phyloP scores from a whole-genome alignment of 331 rosid species.

The Saraca asoca region DNA sequence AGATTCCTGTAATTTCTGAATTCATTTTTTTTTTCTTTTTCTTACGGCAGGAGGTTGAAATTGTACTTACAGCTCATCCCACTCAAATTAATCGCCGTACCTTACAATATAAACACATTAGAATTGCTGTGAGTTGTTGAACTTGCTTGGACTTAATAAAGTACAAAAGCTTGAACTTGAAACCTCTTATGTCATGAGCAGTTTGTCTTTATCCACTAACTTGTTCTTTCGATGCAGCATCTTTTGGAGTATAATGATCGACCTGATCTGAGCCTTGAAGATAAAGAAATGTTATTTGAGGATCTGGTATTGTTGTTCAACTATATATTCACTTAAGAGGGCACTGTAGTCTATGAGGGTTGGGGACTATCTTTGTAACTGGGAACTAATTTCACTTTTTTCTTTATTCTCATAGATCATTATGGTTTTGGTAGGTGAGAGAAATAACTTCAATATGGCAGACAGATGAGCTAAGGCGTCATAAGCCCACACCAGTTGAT shows the following conservation, averaged over 20 bases:
- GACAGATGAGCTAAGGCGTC: conserved; percentile 95
- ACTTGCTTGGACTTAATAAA: conserved; percentile 15
- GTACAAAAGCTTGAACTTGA: conserved; percentile 4
- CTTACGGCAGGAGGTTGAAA: conserved; percentile 75
- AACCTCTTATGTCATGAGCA: conserved; percentile 26
- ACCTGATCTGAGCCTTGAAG: conserved; percentile 79
- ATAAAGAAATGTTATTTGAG: conserved; percentile 83
- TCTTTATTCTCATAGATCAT: conserved; percentile 20
- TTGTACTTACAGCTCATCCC: conserved; percentile 98
- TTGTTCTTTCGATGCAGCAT: conserved; percentile 50
- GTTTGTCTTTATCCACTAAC: conserved; percentile 35
- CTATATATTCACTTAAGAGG: conserved; percentile 37
- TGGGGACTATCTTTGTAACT: conserved; percentile 29
- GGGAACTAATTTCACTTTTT: background rate
- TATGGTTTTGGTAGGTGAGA: conserved; percentile 66
- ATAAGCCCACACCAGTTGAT: conserved; percentile 90
- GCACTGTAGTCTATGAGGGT: conserved; percentile 10
- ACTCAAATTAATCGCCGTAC: conserved; percentile 96
- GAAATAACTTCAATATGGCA: conserved; percentile 98
- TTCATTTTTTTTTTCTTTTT: conserved; percentile 9
- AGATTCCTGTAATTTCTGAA: conserved; percentile 16
- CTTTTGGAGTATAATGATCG: conserved; percentile 84
- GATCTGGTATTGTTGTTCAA: conserved; percentile 70
- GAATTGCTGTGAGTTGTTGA: conserved; percentile 70
- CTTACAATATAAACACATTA: conserved; percentile 78